Evolutionary conservation across 768 basidiomycete genomes (phyloP).

Genomic region (Tulasnella sp.): DNA sequence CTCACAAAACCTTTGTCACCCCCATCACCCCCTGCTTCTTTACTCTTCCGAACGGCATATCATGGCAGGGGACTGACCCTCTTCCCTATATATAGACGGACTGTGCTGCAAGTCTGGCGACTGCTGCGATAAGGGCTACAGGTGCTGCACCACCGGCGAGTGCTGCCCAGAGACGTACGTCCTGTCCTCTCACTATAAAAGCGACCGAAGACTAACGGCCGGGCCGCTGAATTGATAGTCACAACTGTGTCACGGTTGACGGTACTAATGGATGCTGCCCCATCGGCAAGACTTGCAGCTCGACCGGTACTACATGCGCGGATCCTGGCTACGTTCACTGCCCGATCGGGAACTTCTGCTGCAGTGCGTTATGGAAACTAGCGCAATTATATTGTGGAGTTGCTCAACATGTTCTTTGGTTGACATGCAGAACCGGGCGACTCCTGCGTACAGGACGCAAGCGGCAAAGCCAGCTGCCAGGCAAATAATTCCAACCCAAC

Average conservation of each 20-base stretch:
- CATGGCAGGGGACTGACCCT: not conserved
- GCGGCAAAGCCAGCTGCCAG: constrained; percentile 19
- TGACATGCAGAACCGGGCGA: constrained; percentile 1
- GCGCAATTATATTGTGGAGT: no score
- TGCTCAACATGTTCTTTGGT: not conserved
- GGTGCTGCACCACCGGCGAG: constrained; percentile 16
- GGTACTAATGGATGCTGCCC: constrained; percentile 17
- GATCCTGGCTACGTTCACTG: constrained; percentile 23
- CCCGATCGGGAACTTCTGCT: constrained; percentile 13
- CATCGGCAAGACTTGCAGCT: constrained; percentile 9
- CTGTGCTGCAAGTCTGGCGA: not conserved
- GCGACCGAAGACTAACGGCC: not conserved
- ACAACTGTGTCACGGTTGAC: constrained; percentile 13
- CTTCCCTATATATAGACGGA: not conserved
- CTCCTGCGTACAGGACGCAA: not conserved
- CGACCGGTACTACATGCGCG: not conserved
- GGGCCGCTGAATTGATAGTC: not conserved
- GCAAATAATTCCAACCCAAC: not conserved
- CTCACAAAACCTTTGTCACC: no score
- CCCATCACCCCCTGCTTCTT: no score
- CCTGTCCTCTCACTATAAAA: no score
- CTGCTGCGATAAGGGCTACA: constrained; percentile 20
- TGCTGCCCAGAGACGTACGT: constrained; percentile 22
- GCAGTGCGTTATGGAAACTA: not conserved
- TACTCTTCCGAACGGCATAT: not conserved